Evolutionary conservation across 257 asterid species (phyloP).

Genomic region (Solanum tacnaense): DNA sequence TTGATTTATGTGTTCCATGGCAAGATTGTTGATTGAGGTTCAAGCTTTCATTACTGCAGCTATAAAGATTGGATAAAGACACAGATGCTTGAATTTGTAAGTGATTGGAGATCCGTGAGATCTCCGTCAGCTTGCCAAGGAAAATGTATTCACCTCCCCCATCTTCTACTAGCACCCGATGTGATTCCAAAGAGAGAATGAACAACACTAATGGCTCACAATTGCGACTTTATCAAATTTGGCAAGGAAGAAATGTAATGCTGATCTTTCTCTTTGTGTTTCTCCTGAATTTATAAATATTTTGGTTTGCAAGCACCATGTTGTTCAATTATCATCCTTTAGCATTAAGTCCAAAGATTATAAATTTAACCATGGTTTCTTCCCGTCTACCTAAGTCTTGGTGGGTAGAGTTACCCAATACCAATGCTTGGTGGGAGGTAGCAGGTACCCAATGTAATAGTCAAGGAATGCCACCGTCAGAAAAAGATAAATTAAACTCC

Average conservation of each 20-base stretch:
- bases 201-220: conserved; percentile 12
- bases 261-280: not conserved
- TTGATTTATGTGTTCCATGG: not conserved
- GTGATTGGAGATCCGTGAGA: not conserved
- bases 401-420: not conserved
- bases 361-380: not conserved
- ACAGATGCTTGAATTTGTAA: not conserved
- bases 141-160: conserved; percentile 26
- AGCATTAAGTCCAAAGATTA: not conserved
- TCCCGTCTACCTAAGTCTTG: not conserved
- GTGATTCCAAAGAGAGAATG: conserved; percentile 1
- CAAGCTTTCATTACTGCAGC: not conserved
- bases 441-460: not conserved
- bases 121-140: not conserved
- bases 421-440: not conserved
- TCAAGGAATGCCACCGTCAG: not conserved
- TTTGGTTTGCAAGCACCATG: not conserved
- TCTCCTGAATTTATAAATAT: not conserved
- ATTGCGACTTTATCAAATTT: conserved; percentile 30
- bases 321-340: not conserved
- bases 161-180: not conserved
- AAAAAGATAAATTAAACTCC: not conserved
- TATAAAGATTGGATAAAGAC: not conserved
- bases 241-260: conserved; percentile 50
- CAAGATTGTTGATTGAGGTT: not conserved